phyloP scores from a whole-genome alignment of 2,329 filamentous ascomycete genomes.

The Neurospora sp. region DNA sequence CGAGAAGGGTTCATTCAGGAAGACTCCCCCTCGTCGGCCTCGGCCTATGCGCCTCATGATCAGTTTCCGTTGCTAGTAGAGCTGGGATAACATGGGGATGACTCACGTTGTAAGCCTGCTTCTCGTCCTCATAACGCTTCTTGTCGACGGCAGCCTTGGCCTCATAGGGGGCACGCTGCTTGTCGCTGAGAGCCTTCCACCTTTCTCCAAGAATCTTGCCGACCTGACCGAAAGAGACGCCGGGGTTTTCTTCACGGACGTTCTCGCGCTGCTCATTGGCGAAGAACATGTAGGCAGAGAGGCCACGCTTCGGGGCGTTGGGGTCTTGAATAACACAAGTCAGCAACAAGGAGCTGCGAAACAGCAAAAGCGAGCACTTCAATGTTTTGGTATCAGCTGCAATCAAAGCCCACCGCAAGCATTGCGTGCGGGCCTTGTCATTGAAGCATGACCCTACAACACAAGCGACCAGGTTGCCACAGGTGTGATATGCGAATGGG shows the following conservation, averaged over 20 bases:
- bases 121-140: conserved; percentile 99
- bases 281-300: conserved; percentile 99
- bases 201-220: conserved; percentile 96
- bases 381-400: not conserved
- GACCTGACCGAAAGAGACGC: conserved; percentile 94
- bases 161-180: conserved; percentile 89
- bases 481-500: conserved; percentile 1
- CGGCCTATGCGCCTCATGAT: conserved; percentile 34
- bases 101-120: conserved; percentile 83
- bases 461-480: not conserved
- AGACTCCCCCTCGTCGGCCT: conserved; percentile 45
- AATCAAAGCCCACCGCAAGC: not conserved
- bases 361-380: not conserved
- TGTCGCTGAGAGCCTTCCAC: conserved; percentile 94
- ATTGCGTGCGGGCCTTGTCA: not conserved
- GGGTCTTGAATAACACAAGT: conserved; percentile 50
- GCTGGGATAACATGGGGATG: conserved; percentile 6
- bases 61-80: conserved; percentile 12
- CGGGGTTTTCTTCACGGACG: conserved; percentile 95
- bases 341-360: conserved; percentile 2
- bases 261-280: conserved; percentile 99
- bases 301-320: conserved; percentile 97
- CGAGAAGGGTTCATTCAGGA: conserved; percentile 24
- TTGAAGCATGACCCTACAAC: not conserved
- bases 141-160: conserved; percentile 95